phyloP scores from a whole-genome alignment of 2,329 filamentous ascomycete species.

The Aspergillus brasiliensis region DNA sequence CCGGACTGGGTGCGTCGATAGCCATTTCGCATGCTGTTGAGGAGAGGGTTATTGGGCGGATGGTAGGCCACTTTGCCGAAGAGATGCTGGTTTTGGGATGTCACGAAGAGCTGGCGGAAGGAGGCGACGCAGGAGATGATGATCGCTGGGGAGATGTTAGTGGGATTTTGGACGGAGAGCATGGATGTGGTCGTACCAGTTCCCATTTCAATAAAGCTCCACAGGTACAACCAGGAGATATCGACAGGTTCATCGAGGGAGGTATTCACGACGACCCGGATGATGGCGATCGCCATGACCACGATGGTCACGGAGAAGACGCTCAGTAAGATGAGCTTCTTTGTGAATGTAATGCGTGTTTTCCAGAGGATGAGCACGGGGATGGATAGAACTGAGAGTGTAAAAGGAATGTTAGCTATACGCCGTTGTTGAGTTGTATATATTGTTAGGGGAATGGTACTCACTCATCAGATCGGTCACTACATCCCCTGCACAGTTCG shows the following conservation, averaged over 20 bases:
- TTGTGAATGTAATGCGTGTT: slow-evolving; percentile 12
- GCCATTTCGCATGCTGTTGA: not conserved
- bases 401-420: no score
- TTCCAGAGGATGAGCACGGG: slow-evolving; percentile 21
- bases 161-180: no score
- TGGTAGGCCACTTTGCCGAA: not conserved
- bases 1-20: not conserved
- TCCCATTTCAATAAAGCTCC: slow-evolving; percentile 22
- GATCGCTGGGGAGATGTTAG: slow-evolving; percentile 10
- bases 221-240: slow-evolving; percentile 22
- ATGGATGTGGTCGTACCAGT: not conserved
- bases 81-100: slow-evolving; percentile 10
- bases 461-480: slow-evolving; percentile 22
- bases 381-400: slow-evolving; percentile 18
- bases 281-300: slow-evolving; percentile 19
- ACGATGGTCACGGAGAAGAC: slow-evolving; percentile 21
- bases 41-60: not conserved
- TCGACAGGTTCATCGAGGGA: slow-evolving; percentile 15
- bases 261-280: slow-evolving; percentile 17
- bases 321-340: slow-evolving; percentile 18
- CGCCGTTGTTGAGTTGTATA: no score
- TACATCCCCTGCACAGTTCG: slow-evolving; percentile 19
- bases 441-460: not conserved
- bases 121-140: slow-evolving; percentile 20
- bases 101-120: slow-evolving; percentile 19